A percentile compares a stretch with the other conserved stretches of the same genome.
Conservation (phyloP, 257 asterid genomes). For the Przewalskia tangutica region DNA sequence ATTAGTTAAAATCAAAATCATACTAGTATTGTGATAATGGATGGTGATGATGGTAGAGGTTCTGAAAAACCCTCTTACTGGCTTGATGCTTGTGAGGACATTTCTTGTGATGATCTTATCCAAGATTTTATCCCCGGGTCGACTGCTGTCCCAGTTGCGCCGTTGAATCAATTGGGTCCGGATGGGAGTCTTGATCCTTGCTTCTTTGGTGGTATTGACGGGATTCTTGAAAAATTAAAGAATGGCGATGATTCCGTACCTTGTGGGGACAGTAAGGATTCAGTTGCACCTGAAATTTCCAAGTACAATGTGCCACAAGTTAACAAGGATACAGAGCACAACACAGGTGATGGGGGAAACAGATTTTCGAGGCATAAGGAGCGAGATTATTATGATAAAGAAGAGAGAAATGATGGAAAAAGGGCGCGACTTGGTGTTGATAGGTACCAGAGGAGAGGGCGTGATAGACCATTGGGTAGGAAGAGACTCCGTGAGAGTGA, state of each 20-base stretch:
- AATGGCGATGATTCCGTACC: constrained; percentile 34
- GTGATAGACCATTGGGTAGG: constrained; percentile 41
- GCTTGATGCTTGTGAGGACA: constrained; percentile 89
- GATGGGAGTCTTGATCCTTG: constrained; percentile 38
- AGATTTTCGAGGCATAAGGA: not conserved
- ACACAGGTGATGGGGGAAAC: not conserved
- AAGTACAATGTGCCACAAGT: not conserved
- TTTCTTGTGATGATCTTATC: constrained; percentile 47
- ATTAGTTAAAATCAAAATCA: not conserved
- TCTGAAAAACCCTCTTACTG: constrained; percentile 58
- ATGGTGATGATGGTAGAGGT: constrained; percentile 37
- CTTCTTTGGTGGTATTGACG: constrained; percentile 68
- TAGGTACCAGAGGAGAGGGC: constrained; percentile 37
- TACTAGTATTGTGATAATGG: constrained; percentile 39
- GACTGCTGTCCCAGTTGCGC: constrained; percentile 4
- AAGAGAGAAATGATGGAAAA: constrained; percentile 33
- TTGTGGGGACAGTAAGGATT: constrained; percentile 8
- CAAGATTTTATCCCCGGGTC: constrained; percentile 31
- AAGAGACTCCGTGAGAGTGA: constrained; percentile 54
- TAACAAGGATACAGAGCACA: constrained; percentile 1
- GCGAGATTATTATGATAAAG: constrained; percentile 15
- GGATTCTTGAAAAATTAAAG: constrained; percentile 50
- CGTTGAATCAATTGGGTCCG: constrained; percentile 8
- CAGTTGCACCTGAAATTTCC: constrained; percentile 1
- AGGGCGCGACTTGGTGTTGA: constrained; percentile 35